A percentile compares a stretch with the other conserved stretches of the same genome.
Evolutionary conservation across 176 grass and related monocot genomes (phyloP).

Genomic region (Luzula sylvatica): DNA sequence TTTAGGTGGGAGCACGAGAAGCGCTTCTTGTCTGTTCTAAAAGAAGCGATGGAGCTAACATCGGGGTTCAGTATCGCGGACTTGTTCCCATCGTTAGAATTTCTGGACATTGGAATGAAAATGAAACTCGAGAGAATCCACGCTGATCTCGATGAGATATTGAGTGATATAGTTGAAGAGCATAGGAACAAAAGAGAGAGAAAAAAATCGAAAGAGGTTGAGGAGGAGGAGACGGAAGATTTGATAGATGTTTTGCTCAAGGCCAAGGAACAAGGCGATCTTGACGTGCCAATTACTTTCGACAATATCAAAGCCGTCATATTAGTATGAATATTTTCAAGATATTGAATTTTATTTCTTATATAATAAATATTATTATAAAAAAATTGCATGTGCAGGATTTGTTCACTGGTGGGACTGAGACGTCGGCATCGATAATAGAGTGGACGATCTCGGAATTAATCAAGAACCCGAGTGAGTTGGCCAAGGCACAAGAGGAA

Average conservation of each 20-base stretch:
- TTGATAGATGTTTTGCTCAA: constrained; percentile 43
- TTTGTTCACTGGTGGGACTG: constrained; percentile 28
- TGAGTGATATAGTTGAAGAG: constrained; percentile 25
- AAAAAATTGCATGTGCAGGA: constrained; percentile 15
- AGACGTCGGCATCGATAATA: constrained; percentile 16
- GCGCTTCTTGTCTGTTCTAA: constrained; percentile 7
- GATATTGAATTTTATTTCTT: neutral
- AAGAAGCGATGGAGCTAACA: neutral
- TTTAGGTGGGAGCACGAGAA: neutral
- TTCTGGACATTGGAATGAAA: constrained; percentile 2
- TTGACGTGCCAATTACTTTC: constrained; percentile 27
- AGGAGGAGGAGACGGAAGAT: constrained; percentile 31
- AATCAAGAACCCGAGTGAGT: constrained; percentile 24
- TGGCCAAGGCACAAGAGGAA: constrained; percentile 39
- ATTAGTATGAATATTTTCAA: constrained; percentile 16
- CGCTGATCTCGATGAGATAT: constrained; percentile 9
- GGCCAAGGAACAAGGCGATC: constrained; percentile 30
- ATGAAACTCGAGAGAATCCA: neutral
- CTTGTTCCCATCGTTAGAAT: constrained; percentile 32
- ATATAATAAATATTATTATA: constrained; percentile 1
- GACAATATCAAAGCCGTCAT: constrained; percentile 45
- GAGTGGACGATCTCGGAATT: constrained; percentile 65
- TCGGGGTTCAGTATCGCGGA: constrained; percentile 27
- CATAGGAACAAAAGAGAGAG: constrained; percentile 2
- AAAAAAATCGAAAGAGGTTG: neutral